Base-by-base conservation (phyloP, 345 rosid genomes). In the Euphorbia tirucalli region DNA sequence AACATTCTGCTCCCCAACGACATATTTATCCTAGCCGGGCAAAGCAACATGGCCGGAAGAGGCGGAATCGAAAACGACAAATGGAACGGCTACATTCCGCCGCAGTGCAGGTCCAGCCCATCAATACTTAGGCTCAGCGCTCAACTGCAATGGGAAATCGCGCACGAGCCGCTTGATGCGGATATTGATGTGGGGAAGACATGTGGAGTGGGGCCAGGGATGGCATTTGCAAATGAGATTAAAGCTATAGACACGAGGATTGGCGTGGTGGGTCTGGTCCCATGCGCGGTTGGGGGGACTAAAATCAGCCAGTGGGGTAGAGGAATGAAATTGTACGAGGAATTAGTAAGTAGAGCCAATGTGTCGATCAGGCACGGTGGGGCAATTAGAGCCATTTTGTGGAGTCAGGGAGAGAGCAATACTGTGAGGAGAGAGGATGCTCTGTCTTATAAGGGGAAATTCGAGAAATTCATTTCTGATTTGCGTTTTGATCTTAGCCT, bases 351-450 rank as follows among this genome's bases (percentile, higher is more conserved):
- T 19, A 68, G 80, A 39, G 76, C 75, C 5, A 61, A 21, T 2
- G 76, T 2, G 58, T 68, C 80, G 15, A 50, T 67, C 43, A 68
- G 30, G 64, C 28, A 44, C n/a, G 81, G 81, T 8, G 81, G 81
- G 22, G 56, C 6, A 3, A 68, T 73, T 27, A 67, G 74, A 39
- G 81, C 60, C 3, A 8, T 77, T 54, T 21, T 77, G 61, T 77
- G 77, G 81, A 68, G 68, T 21, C 81, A 77, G 57, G 81, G 81
- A n/a, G 81, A 73, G 66, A 73, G 77, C 8, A 74, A 77, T 39
- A 69, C 81, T 0, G 71, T 46, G 61, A 15, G 5, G 30, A 46
- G 27, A 44, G 52, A 63, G 19, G 81, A 77, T 35, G 81, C 81
- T 1, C 55, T 56, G 49, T 65, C 65, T 31, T 77, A 72, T 60